A percentile compares a stretch with the other conserved stretches of the same genome.
Conservation (phyloP, 1,284 basidiomycete species). For the Papiliotrema laurentii region DNA sequence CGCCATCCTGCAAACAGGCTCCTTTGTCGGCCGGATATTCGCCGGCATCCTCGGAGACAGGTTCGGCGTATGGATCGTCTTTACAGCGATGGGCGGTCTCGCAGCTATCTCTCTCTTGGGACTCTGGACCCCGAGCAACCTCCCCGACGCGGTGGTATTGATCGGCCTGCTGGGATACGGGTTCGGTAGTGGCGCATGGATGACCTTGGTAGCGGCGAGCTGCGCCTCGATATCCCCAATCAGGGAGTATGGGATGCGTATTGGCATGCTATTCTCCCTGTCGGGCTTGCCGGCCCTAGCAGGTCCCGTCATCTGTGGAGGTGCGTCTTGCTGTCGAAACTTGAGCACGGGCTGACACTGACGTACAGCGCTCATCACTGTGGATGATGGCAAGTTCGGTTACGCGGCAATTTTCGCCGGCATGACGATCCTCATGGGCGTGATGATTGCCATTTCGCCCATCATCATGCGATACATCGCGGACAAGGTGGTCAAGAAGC, state of each 20-base stretch:
- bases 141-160: conserved; percentile 28
- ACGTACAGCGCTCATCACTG: conserved; percentile 20
- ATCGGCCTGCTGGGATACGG: conserved; percentile 39
- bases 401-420: conserved; percentile 34
- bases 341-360: neutral
- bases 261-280: conserved; percentile 40
- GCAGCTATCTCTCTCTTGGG: conserved; percentile 29
- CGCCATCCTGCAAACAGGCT: conserved; percentile 35
- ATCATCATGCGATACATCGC: neutral
- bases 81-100: conserved; percentile 19
- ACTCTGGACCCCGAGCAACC: conserved; percentile 31
- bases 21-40: conserved; percentile 33
- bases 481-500: no score
- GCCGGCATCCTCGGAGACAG: conserved; percentile 34
- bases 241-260: conserved; percentile 40
- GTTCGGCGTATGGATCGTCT: conserved; percentile 39
- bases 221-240: conserved; percentile 38
- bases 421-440: neutral
- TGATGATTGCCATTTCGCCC: neutral
- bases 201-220: conserved; percentile 37
- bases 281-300: conserved; percentile 29
- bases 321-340: conserved; percentile 18
- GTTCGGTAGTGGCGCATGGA: conserved; percentile 34
- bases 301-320: conserved; percentile 38
- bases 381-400: conserved; percentile 19